Base-by-base conservation (phyloP, 2,329 filamentous ascomycete genomes). In the Aspergillus versicolor region DNA sequence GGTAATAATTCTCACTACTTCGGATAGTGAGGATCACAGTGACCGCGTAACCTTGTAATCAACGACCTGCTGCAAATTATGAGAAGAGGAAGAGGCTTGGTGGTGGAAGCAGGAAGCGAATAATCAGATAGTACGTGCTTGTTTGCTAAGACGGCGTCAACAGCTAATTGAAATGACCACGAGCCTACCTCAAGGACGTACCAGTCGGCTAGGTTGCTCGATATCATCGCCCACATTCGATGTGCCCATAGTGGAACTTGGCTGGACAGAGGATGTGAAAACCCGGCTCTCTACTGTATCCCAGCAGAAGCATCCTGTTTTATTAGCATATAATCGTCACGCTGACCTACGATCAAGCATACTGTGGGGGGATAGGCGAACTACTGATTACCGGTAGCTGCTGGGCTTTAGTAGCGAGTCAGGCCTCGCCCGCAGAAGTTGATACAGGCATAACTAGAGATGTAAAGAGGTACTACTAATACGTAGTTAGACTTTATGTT, bases 291-390 rank as follows among this genome's bases (percentile, higher is more conserved):
- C 71, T 0, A 63, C 43, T n/a, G 65, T 67, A 24, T 66, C 78
- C 73, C 75, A 79, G 38, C 75, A 80, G 53, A 75, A 79, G 63
- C 72, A 77, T 51, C 70, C 80, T 7, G 5, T 7, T 7, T 7
- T 24, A 7, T 6, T 7, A 24, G 22, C 22, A 1, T 24, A 1
- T 24, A 24, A 7, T 24, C 5, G 5, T 5, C 22, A 24, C 22
- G 22, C 5, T 24, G 22, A 24, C 22, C 22, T 24, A 24, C 7
- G 22, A 24, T 24, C 22, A 24, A 24, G 22, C 22, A 2, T 24
- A 24, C 22, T 24, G 22, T 24, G 22, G 4, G 22, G 22, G 22
- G 22, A 24, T 24, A 7, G 22, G 22, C 22, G 22, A 24, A 2
- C 7, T 24, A 24, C 22, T 24, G 22, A 24, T 7, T 24, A 4